phyloP scores from a whole-genome alignment of 768 basidiomycete genomes.

The Trametes sanguinea region DNA sequence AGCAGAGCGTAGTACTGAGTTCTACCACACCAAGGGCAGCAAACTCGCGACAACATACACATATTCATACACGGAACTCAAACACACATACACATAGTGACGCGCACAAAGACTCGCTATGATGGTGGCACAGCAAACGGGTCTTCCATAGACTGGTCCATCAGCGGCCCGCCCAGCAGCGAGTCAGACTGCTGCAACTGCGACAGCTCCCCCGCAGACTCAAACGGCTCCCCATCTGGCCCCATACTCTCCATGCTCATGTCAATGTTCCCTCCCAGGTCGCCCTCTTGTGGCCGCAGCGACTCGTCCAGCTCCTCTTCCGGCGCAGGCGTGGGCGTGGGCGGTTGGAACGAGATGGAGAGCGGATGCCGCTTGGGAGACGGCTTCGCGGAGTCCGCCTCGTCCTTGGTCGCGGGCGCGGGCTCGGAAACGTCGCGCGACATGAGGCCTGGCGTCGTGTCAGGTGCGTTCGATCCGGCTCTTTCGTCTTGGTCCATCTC shows the following conservation, averaged over 20 bases:
- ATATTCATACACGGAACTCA: constrained; percentile 3
- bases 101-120: neutral
- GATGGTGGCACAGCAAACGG: constrained; percentile 48
- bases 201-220: constrained; percentile 52
- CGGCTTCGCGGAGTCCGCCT: constrained; percentile 47
- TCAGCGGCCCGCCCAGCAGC: constrained; percentile 54
- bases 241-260: constrained; percentile 67
- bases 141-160: constrained; percentile 57
- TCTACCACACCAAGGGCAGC: no score
- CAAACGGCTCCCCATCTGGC: constrained; percentile 63
- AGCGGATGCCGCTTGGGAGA: constrained; percentile 68
- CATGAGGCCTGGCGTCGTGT: constrained; percentile 29
- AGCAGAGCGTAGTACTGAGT: no score
- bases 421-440: constrained; percentile 42
- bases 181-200: constrained; percentile 56
- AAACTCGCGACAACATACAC: neutral
- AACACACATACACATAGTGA: neutral
- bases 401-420: constrained; percentile 37
- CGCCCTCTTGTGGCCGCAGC: constrained; percentile 55
- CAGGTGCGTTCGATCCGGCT: constrained; percentile 42
- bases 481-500: constrained; percentile 73
- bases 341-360: constrained; percentile 54
- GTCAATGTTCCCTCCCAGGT: constrained; percentile 41
- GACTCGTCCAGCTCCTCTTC: constrained; percentile 53
- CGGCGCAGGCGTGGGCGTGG: constrained; percentile 40